Base-by-base conservation (phyloP, 2,329 filamentous ascomycete species). In the Fusarium irregulare region DNA sequence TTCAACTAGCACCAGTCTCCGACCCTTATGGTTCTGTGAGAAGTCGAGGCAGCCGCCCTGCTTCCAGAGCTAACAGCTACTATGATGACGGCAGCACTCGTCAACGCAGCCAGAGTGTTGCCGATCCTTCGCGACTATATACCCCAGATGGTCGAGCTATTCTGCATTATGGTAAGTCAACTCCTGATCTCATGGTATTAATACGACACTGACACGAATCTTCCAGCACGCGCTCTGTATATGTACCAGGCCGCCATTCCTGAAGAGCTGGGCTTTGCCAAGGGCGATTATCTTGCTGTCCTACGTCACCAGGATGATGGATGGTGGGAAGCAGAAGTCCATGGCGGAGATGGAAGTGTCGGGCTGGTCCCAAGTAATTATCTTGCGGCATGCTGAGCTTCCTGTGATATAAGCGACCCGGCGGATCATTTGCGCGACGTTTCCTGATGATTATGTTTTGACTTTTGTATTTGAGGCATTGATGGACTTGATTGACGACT, bases 311-410 rank as follows among this genome's bases (percentile, higher is more conserved):
- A 99, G 81, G 96, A 99, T 78, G 96, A 99, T 77, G 96, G 96
- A 21, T 99, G 96, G 96, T 99, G 97, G 96, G 96, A 99, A 83
- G 97, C 97, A 14, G 95, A 98, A 80, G 89, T 98, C 42, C 92
- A 94, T 47, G 90, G 91, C 25, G 85, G 86, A 68, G 87, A 85
- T 68, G 88, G 86, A 51, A 85, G 81, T 51, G 78, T 85, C 61
- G 89, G 89, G 65, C 83, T 91, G 76, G 89, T 91, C 70, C 89
- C 89, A 70, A 91, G 89, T 79, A 91, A 91, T 77, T 91, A 91
- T 74, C 83, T 91, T 64, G 86, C 89, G 78, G 81, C 85, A 46
- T 84, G 83, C 65, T 87, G 76, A 77, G 63, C 65, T 37, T 59
- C 51, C 45, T 40, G 64, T 49, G 44, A 61, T 55, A 50, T 62